Base-by-base conservation (phyloP, 176 grass and related monocot genomes). In the Ensete glaucum region DNA sequence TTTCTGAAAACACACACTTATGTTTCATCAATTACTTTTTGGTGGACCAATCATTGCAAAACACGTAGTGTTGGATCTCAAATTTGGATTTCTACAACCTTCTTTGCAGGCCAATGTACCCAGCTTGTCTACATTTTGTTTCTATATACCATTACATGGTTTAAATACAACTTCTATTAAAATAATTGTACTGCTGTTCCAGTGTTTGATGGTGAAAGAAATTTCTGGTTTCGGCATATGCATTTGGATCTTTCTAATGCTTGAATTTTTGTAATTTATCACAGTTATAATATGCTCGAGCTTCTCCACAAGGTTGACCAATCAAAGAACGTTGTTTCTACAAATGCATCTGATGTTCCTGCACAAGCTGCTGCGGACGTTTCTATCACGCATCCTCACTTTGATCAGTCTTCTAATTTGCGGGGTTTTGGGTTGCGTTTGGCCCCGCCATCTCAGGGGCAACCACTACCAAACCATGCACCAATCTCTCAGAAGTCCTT, bases 241-340 rank as follows among this genome's bases (percentile, higher is more conserved):
- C 34, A 20, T 10, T 4, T 50, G 16, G 9, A 70, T 70, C 53
- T 73, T 80, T 73, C 50, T 58, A 48, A 56, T 79, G 17, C 20
- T 54, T 73, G 22, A 73, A 26, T 53, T 70, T 59, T 9, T 58
- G 1, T 49, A 21, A 72, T 59, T 56, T 21, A 19, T 70, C 58
- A 69, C 69, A 80, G 78, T 59, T 59, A 71, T 43, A 56, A 80
- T 53, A 80, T 80, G 69, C 78, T 73, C 64, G 78, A 73, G 43
- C 78, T 80, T 64, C 68, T 80, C 53, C 56, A 80, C 34, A 80
- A 80, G 78, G 69, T 80, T 43, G 78, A 80, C 22, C 69, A 80
- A 48, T 73, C 78, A 54, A 64, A 43, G 22, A 64, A 73, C 53
- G 56, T 56, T 24, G 53, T 52, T 56, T 52, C 57, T 73, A n/a